Base-by-base conservation (phyloP, 805 yeast genomes). In the Pichia ethanolica region DNA sequence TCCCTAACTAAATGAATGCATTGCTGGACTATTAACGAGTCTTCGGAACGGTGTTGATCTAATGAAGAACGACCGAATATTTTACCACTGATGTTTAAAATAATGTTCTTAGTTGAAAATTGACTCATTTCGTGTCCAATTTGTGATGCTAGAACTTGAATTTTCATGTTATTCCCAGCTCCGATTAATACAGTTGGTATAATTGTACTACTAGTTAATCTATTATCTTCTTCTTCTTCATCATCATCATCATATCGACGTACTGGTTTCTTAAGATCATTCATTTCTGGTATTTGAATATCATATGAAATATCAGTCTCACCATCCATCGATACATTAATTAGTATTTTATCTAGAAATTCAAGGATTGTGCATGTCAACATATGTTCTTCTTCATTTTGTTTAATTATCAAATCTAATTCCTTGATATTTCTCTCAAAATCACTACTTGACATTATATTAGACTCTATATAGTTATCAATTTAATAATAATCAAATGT, bases 221-320 rank as follows among this genome's bases (percentile, higher is more conserved):
- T 64, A 59, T 42, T 14, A 11, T 67, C 53, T 12, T 45, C 57
- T 3, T 14, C 35, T n/a, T 40, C 39, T 11, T 36, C 45, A 3
- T 44, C 48, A n/a, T 53, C 48, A 26, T 40, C 46, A 12, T 40
- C 36, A 45, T 35, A 42, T 27, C 37, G 44, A 30, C 59, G 60
- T 28, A 36, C 44, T 3, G 60, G 59, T 4, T 45, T 55, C 25
- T 49, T 48, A 10, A 55, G 48, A 36, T 54, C 59, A 7, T 49
- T 46, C 10, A 56, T 13, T 8, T 47, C 44, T 2, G 65, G 56
- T 2, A 62, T 50, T 42, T 70, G 75, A 9, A 76, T 56, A 49
- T 74, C 79, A 52, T 73, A 75, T 0, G 79, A 69, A 5, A 74
- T 68, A 58, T 78, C 81, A 50, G 69, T 68, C 30, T 73, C 69